A percentile compares a stretch with the other conserved stretches of the same genome.
phyloP scores from a whole-genome alignment of 2,329 filamentous ascomycete species.

The Hirsutella thompsonii region DNA sequence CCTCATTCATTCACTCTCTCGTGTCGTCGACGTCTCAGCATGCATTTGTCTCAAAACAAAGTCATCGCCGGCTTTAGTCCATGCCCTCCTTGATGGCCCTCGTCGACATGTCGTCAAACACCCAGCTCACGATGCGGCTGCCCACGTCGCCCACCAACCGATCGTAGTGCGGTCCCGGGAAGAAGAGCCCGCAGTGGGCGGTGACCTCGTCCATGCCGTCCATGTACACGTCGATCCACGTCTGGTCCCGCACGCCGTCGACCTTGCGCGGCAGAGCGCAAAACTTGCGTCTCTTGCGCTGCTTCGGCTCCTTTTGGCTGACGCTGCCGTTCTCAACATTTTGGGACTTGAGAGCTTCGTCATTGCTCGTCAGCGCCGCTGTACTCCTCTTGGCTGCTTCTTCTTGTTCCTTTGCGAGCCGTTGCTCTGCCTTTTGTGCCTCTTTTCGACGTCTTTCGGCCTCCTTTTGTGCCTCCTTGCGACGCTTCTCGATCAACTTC shows the following conservation, averaged over 20 bases:
- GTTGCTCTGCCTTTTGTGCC: constrained; percentile 24
- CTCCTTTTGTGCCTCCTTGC: constrained; percentile 29
- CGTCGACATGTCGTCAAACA: constrained; percentile 44
- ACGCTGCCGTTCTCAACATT: neutral
- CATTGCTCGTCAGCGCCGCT: constrained; percentile 1
- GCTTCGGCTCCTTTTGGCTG: neutral
- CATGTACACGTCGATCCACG: constrained; percentile 75
- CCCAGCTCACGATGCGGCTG: constrained; percentile 54
- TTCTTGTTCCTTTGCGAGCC: constrained; percentile 14
- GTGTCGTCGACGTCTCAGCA: neutral
- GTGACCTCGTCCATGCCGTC: constrained; percentile 71
- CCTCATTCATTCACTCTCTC: too few relatives aligned
- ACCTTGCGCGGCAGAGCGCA: constrained; percentile 54
- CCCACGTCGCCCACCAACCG: constrained; percentile 64
- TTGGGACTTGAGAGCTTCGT: neutral
- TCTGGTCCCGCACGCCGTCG: constrained; percentile 46
- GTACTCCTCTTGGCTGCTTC: constrained; percentile 16
- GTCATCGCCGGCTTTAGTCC: neutral
- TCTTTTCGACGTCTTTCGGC: constrained; percentile 27
- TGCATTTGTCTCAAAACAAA: neutral
- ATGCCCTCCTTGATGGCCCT: constrained; percentile 18
- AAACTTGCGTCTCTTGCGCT: constrained; percentile 56
- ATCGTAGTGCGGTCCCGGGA: constrained; percentile 61
- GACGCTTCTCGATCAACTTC: constrained; percentile 44
- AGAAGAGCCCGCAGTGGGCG: constrained; percentile 75